These are phyloP conservation scores for Ganoderma lucidum DNA, from an alignment of 1,284 basidiomycete genomes.

Conservation along the genomic window DNA sequence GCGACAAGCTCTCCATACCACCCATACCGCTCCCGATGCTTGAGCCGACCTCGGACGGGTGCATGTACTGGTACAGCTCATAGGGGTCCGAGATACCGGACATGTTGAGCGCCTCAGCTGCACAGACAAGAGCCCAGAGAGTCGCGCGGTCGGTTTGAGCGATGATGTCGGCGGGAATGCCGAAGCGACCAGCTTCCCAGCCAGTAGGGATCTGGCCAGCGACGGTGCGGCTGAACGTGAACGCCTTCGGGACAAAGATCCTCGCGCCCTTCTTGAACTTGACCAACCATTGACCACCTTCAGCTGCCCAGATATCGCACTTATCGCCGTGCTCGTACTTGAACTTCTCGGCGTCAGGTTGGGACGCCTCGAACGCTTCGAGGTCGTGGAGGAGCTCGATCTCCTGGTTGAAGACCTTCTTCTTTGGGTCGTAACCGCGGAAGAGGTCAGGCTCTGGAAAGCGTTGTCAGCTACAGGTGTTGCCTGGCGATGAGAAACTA, in stretches of 20 bases:
- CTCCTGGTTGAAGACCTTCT: constrained; percentile 97
- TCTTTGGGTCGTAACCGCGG: constrained; percentile 96
- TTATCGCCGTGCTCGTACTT: constrained; percentile 97
- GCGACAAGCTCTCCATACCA: constrained; percentile 86
- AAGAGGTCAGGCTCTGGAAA: constrained; percentile 92
- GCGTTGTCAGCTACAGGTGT: constrained; percentile 23
- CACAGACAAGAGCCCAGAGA: constrained; percentile 95
- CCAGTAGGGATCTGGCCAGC: constrained; percentile 98
- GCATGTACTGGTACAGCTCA: constrained; percentile 95
- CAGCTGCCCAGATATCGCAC: constrained; percentile 93
- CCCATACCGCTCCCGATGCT: constrained; percentile 97
- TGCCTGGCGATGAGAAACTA: constrained; percentile 35
- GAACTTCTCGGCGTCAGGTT: constrained; percentile 93
- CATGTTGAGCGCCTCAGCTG: constrained; percentile 95
- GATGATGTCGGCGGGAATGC: constrained; percentile 97
- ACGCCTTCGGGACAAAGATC: constrained; percentile 93
- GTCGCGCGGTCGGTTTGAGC: constrained; percentile 95
- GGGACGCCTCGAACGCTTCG: constrained; percentile 93
- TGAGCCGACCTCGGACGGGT: constrained; percentile 95
- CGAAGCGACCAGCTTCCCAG: constrained; percentile 95
- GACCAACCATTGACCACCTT: constrained; percentile 94
- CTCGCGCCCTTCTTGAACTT: constrained; percentile 99
- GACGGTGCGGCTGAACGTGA: constrained; percentile 94
- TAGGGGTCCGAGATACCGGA: constrained; percentile 99
- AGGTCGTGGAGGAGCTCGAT: constrained; percentile 97